Evolutionary conservation across 2,329 filamentous ascomycete species (phyloP).

Genomic region (Aspergillus aculeatinus): DNA sequence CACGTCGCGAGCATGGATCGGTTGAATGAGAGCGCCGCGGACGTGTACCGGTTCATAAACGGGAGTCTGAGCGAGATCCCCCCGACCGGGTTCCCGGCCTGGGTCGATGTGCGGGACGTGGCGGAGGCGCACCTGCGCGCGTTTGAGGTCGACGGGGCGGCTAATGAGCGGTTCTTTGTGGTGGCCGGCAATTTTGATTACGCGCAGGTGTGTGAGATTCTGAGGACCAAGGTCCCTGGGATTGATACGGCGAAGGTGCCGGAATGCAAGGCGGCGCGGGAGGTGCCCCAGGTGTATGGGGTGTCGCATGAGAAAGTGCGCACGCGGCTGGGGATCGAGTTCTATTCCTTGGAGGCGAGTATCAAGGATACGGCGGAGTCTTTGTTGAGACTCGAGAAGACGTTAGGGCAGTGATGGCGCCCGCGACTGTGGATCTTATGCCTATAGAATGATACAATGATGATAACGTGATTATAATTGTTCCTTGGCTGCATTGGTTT

Average conservation of each 20-base stretch:
- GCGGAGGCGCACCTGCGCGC: constrained; percentile 10
- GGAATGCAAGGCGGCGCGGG: not conserved
- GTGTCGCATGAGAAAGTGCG: not conserved
- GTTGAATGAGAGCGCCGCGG: not conserved
- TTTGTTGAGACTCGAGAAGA: not conserved
- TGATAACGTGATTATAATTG: no score
- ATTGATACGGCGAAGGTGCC: not conserved
- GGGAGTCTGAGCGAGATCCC: not conserved
- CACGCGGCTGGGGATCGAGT: not conserved
- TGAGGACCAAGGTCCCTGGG: not conserved
- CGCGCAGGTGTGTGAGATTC: not conserved
- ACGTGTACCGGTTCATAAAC: constrained; percentile 1
- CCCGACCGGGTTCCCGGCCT: not conserved
- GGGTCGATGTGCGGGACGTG: constrained; percentile 15
- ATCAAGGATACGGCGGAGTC: not conserved
- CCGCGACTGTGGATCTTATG: no score
- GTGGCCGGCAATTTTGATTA: not conserved
- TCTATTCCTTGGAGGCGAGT: not conserved
- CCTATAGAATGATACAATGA: no score
- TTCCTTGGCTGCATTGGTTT: no score
- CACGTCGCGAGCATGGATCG: not conserved
- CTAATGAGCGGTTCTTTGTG: not conserved
- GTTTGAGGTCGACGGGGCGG: not conserved
- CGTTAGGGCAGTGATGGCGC: not conserved
- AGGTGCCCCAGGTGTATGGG: not conserved